Evolutionary conservation across 2,329 filamentous ascomycete genomes (phyloP).

Genomic region (Trichoderma sp.): DNA sequence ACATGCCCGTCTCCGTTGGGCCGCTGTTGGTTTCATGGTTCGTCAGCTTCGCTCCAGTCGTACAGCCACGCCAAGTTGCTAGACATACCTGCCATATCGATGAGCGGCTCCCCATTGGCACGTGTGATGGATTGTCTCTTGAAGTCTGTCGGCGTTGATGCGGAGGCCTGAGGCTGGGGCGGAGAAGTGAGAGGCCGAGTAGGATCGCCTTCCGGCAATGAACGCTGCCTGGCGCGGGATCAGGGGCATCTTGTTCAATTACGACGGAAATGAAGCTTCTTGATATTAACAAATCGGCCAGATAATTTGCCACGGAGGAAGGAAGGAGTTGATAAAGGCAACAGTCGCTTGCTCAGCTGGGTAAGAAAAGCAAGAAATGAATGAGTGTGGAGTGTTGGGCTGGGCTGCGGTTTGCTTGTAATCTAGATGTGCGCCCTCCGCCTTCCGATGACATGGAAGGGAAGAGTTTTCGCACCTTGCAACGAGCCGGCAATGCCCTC

Average conservation of each 20-base stretch:
- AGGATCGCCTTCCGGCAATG: conserved; percentile 11
- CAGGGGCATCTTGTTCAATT: not conserved
- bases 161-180: conserved; percentile 29
- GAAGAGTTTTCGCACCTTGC: too few relatives aligned
- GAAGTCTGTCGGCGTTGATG: conserved; percentile 37
- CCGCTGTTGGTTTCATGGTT: conserved; percentile 28
- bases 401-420: not conserved
- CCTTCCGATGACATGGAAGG: not conserved
- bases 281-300: not conserved
- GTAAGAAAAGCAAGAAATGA: not conserved
- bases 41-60: not conserved
- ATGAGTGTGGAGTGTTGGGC: conserved; percentile 9
- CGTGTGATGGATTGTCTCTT: conserved; percentile 39
- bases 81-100: conserved; percentile 37
- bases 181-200: conserved; percentile 15
- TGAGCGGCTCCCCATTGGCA: conserved; percentile 41
- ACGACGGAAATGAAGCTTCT: not conserved
- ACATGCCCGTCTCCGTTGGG: conserved; percentile 71
- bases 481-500: too few relatives aligned
- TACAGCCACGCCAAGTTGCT: too few relatives aligned
- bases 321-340: not conserved
- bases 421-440: conserved; percentile 11
- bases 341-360: not conserved
- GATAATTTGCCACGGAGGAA: not conserved
- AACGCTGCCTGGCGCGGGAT: not conserved